phyloP scores from a whole-genome alignment of 495 filamentous ascomycete species.

The Copromyces sp. region DNA sequence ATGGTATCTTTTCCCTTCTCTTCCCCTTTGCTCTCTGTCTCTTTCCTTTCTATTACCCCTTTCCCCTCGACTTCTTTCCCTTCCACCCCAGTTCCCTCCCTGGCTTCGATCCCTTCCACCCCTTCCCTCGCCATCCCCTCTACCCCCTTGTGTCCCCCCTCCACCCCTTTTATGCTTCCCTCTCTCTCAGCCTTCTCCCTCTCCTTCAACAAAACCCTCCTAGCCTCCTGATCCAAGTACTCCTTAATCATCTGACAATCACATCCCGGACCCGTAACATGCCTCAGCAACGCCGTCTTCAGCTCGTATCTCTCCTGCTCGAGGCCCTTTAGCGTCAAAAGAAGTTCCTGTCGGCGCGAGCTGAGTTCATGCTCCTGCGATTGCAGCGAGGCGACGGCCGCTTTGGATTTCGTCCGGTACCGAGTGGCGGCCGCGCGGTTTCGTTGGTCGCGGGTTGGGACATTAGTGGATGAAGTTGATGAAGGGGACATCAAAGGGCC shows the following conservation, averaged over 20 bases:
- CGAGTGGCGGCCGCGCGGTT: neutral
- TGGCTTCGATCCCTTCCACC: no score
- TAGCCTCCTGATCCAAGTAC: neutral
- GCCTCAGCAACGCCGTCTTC: neutral
- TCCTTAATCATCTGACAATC: neutral
- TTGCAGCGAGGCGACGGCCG: neutral
- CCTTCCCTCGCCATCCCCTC: neutral
- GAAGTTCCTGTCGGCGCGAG: neutral
- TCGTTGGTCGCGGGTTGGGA: neutral
- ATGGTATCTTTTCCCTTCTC: neutral
- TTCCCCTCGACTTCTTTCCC: neutral
- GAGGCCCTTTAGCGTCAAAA: neutral
- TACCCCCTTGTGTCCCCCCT: neutral
- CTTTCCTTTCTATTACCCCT: no score
- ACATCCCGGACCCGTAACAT: neutral
- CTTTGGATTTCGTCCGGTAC: neutral
- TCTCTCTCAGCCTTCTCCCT: neutral
- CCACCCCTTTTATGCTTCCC: neutral
- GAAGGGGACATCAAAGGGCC: no score
- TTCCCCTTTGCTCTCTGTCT: no score
- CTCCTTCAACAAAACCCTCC: neutral
- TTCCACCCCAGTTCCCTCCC: neutral
- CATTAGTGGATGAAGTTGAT: no score
- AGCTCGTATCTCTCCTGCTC: neutral
- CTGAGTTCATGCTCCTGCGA: neutral